A percentile compares a stretch with the other conserved stretches of the same genome.
phyloP scores from a whole-genome alignment of 352 stramenopile genomes.

The Globisporangium ultimum region DNA sequence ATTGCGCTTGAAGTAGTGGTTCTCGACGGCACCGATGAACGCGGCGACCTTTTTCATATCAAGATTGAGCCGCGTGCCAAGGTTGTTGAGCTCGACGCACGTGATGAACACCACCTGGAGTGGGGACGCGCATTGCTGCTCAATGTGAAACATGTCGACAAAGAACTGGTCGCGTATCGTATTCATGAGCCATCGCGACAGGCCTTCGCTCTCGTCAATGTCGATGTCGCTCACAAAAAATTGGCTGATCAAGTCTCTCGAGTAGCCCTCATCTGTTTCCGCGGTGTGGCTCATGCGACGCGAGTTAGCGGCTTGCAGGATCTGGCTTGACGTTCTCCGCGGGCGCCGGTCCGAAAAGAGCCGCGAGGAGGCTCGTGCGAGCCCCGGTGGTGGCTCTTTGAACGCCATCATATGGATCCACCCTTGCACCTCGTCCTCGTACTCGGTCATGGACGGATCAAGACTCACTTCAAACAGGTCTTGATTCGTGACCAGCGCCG shows the following conservation, averaged over 20 bases:
- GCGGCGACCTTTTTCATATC: conserved; percentile 37
- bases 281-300: conserved; percentile 18
- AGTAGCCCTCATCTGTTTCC: conserved; percentile 12
- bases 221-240: conserved; percentile 18
- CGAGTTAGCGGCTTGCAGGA: conserved; percentile 16
- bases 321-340: conserved; percentile 10
- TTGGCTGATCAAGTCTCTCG: conserved; percentile 21
- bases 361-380: conserved; percentile 8
- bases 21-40: conserved; percentile 54
- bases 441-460: conserved; percentile 48
- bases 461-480: conserved; percentile 62
- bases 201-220: conserved; percentile 22
- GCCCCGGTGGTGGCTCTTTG: conserved; percentile 21
- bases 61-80: conserved; percentile 39
- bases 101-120: conserved; percentile 51
- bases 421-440: conserved; percentile 65
- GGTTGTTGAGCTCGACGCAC: conserved; percentile 54
- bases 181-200: conserved; percentile 49
- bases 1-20: conserved; percentile 60
- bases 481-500: conserved; percentile 57
- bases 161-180: conserved; percentile 55
- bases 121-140: conserved; percentile 35
- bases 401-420: conserved; percentile 77
- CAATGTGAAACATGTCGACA: conserved; percentile 64
- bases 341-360: conserved; percentile 8